Base-by-base conservation (phyloP, 2,329 filamentous ascomycete genomes). In the Tolypocladium inflatum region DNA sequence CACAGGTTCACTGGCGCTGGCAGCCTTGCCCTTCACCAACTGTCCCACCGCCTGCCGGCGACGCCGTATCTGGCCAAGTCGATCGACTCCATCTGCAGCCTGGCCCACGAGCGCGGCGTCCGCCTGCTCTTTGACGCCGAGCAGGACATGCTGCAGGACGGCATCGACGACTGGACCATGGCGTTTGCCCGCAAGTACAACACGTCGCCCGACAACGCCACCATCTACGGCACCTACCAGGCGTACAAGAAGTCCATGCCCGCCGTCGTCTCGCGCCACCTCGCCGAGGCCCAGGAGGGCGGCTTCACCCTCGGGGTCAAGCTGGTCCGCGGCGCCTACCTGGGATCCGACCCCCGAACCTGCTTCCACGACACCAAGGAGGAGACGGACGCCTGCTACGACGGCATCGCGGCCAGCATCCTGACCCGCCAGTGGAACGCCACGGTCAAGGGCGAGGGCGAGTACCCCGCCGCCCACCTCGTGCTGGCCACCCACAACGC, bases 401-500 rank as follows among this genome's bases (percentile, higher is more conserved):
- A 96, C 68, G 79, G 78, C 8, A 83, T 93, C 57, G 80, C 88
- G 0, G 81, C 84, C 48, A 81, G 83, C 11, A 75, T 96, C 7
- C 76, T 96, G 57, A 80, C 78, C 21, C 80, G 84, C 58, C 73
- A 79, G 59, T 75, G 71, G 71, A 68, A 67, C 43, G 48, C 58
- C 51, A 66, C 65, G 3, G 68, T 78, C 17, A 65, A 70, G 30
- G 73, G 73, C 8, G 66, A 69, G 7, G 69, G 70, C 2, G 58
- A 70, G 26, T 88, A 86, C 66, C 86, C 86, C 0, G 70, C 70
- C 2, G 78, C 86, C 10, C 78, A 78, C 64, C 66, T 96, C 30
- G 84, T 96, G 30, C 78, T 96, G 19, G 92, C 91, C 8, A 89
- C 88, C 1, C 92, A 97, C 75, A 97, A 96, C 68, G 82, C 83